Conservation (phyloP, 108 stramenopile species). For the Fragilariopsis cylindrus region DNA sequence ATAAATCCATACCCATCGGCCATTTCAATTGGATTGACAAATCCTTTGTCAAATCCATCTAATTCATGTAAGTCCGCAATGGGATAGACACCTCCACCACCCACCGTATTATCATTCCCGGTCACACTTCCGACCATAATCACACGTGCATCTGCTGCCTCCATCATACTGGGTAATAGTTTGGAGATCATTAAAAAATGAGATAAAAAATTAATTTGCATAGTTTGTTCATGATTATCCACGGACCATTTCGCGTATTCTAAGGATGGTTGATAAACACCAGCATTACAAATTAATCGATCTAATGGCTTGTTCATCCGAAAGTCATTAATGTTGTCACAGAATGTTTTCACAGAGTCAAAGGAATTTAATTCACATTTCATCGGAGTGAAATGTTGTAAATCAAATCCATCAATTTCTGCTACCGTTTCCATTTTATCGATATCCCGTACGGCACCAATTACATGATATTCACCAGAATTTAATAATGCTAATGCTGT, state of each 20-base stretch:
- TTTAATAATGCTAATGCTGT: conserved; percentile 78
- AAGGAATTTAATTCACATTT: conserved; percentile 87
- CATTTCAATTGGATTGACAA: conserved; percentile 85
- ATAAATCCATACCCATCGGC: conserved; percentile 89
- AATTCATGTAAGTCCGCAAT: conserved; percentile 88
- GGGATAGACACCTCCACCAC: conserved; percentile 91
- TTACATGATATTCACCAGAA: conserved; percentile 83
- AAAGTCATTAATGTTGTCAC: conserved; percentile 69
- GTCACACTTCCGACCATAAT: conserved; percentile 89
- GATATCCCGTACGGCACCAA: conserved; percentile 84
- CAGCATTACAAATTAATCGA: conserved; percentile 88
- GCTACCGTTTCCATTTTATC: conserved; percentile 90
- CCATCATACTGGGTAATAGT: conserved; percentile 66
- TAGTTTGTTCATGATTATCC: conserved; percentile 89
- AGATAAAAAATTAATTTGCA: conserved; percentile 89
- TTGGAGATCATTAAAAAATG: conserved; percentile 84
- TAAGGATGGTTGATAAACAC: conserved; percentile 85
- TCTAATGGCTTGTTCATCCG: conserved; percentile 76
- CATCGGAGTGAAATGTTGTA: conserved; percentile 84
- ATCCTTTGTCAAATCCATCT: conserved; percentile 85
- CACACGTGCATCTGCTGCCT: conserved; percentile 70
- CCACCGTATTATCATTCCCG: conserved; percentile 91
- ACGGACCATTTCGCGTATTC: conserved; percentile 84
- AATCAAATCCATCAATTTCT: conserved; percentile 78
- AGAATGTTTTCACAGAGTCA: conserved; percentile 81